Conservation (phyloP, 441 rosid genomes). For the Populus hybrid region DNA sequence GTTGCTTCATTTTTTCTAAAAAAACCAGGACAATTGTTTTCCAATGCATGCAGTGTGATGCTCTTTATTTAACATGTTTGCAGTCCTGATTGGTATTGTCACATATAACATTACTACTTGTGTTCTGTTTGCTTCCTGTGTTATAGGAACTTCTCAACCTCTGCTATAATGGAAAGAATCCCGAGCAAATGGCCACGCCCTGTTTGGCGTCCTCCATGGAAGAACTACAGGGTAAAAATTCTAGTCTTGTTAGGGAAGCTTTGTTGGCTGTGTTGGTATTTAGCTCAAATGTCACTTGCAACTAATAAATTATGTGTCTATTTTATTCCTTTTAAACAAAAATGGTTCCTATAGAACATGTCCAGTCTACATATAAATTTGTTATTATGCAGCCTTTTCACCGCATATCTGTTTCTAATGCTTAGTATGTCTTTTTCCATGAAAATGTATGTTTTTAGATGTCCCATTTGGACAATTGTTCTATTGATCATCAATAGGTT, state of each 20-base stretch:
- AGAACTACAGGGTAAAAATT: constrained; percentile 78
- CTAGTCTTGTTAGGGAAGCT: not conserved
- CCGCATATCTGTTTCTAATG: not conserved
- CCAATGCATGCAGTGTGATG: not conserved
- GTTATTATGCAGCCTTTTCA: not conserved
- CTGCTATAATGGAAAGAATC: constrained; percentile 91
- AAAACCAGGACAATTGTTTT: not conserved
- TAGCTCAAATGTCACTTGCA: not conserved
- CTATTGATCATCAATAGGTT: not conserved
- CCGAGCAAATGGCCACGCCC: constrained; percentile 99
- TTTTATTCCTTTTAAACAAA: not conserved
- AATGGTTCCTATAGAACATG: not conserved
- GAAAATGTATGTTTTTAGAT: no score
- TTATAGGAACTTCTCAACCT: constrained; percentile 46
- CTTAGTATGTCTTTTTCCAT: not conserved
- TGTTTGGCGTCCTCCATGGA: constrained; percentile 95
- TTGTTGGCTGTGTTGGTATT: not conserved
- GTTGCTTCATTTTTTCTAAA: not conserved
- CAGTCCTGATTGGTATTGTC: not conserved
- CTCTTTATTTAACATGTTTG: not conserved
- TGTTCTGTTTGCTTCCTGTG: not conserved
- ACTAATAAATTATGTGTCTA: no score
- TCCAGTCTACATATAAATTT: not conserved
- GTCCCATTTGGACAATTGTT: not conserved
- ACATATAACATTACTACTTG: not conserved